Base-by-base conservation (phyloP, 2,329 filamentous ascomycete species). In the Cladorrhinum sp. region DNA sequence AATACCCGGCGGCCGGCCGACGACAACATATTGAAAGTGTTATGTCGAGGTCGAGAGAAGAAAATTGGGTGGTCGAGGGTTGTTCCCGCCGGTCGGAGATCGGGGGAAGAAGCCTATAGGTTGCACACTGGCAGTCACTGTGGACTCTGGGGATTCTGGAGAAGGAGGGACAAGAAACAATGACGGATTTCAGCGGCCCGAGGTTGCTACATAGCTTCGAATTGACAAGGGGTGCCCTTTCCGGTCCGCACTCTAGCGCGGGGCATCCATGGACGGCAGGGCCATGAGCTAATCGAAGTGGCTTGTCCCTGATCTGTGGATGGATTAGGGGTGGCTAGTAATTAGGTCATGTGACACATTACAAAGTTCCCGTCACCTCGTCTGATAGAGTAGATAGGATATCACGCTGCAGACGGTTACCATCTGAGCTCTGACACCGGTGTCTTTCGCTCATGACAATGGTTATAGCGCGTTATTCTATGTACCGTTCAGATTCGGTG, bases 1-100 rank as follows among this genome's bases (percentile, higher is more conserved):
- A 73, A 66, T 54, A 64, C 70, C 53, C 73, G 67, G 64, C 71
- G 72, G 22, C 68, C 68, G 53, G 70, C 62, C 55, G 66, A 62
- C 29, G 66, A 53, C 67, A 70, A 66, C 45, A 32, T 65, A 52
- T 29, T 27, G 48, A 38, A 25, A 29, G 25, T 63, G 53, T 55
- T 59, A 63, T 66, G 64, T 62, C 16, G 36, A 38, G 32, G 10
- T 20, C 13, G 29, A 52, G 56, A 53, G 20, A 50, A 49, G 38
- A 8, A 6, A 53, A 56, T 18, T 45, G 22, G 4, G 38, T 24
- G 38, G 25, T 36, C 3, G 16, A 49, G 53, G 27, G 48, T 24
- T 29, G 18, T 18, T 12, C n/a, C n/a, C n/a, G n/a, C n/a, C n/a
- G 3, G 41, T 18, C 41, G n/a, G 16, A 20, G 41, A 45, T 22